phyloP scores from a whole-genome alignment of 1,284 basidiomycete species.

The Phylloporus gajari region DNA sequence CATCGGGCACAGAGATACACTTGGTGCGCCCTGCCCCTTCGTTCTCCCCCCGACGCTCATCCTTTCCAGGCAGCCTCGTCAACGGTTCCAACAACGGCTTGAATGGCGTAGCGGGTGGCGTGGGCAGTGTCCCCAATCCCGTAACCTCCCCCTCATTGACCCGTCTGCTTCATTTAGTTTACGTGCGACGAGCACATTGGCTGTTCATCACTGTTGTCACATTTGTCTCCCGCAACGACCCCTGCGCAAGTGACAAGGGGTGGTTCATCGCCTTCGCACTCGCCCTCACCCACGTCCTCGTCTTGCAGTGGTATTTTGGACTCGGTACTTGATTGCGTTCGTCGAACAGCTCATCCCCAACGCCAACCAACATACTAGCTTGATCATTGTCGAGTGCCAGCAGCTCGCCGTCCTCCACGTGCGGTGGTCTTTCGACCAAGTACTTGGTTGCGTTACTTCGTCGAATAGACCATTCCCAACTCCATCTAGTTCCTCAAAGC shows the following conservation, averaged over 20 bases:
- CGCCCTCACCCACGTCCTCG: not conserved
- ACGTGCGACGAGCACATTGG: not conserved
- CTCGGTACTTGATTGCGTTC: conserved; percentile 24
- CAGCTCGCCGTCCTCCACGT: too few species aligned
- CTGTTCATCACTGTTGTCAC: not conserved
- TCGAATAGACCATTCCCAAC: conserved; percentile 20
- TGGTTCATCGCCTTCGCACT: not conserved
- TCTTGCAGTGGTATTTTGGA: conserved; percentile 33
- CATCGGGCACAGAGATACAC: conserved; percentile 40
- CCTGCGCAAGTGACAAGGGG: not conserved
- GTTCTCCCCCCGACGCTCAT: not conserved
- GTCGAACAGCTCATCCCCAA: conserved; percentile 22
- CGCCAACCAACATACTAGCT: not conserved
- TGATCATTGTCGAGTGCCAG: too few species aligned
- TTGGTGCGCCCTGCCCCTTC: conserved; percentile 23
- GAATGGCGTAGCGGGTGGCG: not conserved
- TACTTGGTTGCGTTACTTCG: not conserved
- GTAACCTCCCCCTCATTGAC: not conserved
- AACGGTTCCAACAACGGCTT: not conserved
- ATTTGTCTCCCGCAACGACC: not conserved
- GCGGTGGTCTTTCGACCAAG: too few species aligned
- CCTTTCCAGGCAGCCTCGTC: conserved; percentile 14
- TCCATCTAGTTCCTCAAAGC: conserved; percentile 8
- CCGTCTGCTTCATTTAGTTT: not conserved
- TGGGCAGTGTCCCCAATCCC: not conserved